Base-by-base conservation (phyloP, 2,329 filamentous ascomycete genomes). In the Cladosporium sphaerospermum region DNA sequence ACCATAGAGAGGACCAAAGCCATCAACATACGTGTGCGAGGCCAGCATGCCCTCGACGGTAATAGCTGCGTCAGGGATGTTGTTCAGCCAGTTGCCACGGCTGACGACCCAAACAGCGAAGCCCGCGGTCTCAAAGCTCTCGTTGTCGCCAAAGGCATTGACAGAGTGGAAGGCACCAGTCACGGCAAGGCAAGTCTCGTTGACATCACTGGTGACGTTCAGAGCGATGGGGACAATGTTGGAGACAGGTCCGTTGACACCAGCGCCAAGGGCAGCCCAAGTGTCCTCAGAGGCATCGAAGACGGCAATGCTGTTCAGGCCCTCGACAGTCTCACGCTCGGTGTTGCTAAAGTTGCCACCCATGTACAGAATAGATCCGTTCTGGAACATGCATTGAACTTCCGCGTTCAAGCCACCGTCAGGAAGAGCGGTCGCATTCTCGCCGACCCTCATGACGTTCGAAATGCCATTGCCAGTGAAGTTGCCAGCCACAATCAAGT, bases 31-130 rank as follows among this genome's bases (percentile, higher is more conserved):
- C n/a, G 88, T 78, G 37, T 85, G 76, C 6, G 88, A 80, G 14
- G 84, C 86, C 43, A 99, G 77, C 53, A 83, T 74, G 36, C 93
- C 95, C 54, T 78, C 78, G 61, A 95, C 80, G 6, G 80, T 76
- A 52, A 88, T 83, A 32, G 83, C 78, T 7, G 80, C 72, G 6
- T 81, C 74, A 9, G 70, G 62, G 14, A 96, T 73, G 60, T 95
- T 93, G 65, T 89, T 83, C 13, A 99, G 76, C 93, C 93, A 99
- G 66, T 93, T 93, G 54, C 78, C 79, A 57, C 80, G 77, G 3
- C 90, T 95, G 3, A 88, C 88, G 7, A 97, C 85, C 93, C 93
- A 99, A 36, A 97, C 77, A 11, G 89, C 92, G 63, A 99, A 89
- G 2, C 91, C 90, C 47, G 82, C 71, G 0, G 84, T 86, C 8